A percentile compares a stretch with the other conserved stretches of the same genome.
Conservation (phyloP, 257 asterid species). For the Eucommia ulmoides region DNA sequence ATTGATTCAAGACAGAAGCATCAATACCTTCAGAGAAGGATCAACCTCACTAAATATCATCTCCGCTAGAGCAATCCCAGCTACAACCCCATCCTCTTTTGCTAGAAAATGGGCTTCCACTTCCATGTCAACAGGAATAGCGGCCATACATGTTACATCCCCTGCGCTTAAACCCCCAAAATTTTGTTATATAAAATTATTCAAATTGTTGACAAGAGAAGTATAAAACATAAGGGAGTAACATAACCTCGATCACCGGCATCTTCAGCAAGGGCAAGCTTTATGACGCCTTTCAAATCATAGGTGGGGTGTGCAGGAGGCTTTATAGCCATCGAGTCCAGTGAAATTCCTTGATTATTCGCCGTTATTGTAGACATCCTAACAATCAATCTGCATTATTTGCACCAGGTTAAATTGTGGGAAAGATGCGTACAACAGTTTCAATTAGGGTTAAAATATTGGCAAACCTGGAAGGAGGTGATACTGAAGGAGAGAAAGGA, state of each 20-base stretch:
- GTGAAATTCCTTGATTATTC: constrained; percentile 18
- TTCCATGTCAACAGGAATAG: constrained; percentile 77
- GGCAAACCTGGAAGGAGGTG: constrained; percentile 20
- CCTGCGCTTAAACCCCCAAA: constrained; percentile 46
- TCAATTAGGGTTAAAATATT: neutral
- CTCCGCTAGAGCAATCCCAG: constrained; percentile 89
- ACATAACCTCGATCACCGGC: constrained; percentile 71
- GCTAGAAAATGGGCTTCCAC: constrained; percentile 88
- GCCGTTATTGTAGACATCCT: constrained; percentile 50
- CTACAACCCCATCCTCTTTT: constrained; percentile 86
- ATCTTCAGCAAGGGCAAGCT: constrained; percentile 90
- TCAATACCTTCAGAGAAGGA: constrained; percentile 64
- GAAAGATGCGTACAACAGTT: neutral
- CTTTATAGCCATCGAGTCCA: constrained; percentile 37
- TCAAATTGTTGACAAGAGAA: neutral
- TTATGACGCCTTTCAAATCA: constrained; percentile 68
- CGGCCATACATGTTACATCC: constrained; percentile 92
- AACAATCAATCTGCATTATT: constrained; percentile 44
- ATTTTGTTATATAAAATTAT: no score
- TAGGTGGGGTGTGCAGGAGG: constrained; percentile 94
- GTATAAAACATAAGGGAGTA: neutral
- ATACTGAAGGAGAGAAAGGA: constrained; percentile 18
- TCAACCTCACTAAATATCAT: constrained; percentile 84
- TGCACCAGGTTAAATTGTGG: neutral
- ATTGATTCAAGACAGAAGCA: no score